Conservation (phyloP, 2,329 filamentous ascomycete genomes). For the Alternaria incomplexa region DNA sequence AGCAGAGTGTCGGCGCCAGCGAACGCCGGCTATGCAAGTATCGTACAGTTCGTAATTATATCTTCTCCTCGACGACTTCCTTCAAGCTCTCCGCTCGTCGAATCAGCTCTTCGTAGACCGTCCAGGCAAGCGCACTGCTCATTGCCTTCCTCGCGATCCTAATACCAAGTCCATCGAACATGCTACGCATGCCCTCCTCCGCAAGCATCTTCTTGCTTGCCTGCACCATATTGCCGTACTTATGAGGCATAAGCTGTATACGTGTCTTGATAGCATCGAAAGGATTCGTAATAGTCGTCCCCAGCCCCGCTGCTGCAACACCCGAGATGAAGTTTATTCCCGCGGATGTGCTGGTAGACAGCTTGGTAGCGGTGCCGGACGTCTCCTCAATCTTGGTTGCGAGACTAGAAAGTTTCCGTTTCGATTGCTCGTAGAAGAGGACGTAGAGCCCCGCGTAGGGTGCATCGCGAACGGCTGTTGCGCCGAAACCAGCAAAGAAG, state of each 20-base stretch:
- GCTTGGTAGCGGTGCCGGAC: conserved; percentile 27
- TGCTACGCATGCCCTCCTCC: conserved; percentile 78
- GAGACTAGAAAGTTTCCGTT: conserved; percentile 62
- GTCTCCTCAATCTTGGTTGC: conserved; percentile 40
- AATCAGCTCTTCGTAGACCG: conserved; percentile 92
- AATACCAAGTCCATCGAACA: conserved; percentile 85
- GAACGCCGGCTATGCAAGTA: conserved; percentile 10
- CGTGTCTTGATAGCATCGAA: conserved; percentile 97
- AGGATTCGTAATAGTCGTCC: conserved; percentile 90
- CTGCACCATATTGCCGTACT: conserved; percentile 82
- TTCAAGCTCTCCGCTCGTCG: conserved; percentile 66
- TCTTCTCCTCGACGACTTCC: conserved; percentile 35
- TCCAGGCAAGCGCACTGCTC: conserved; percentile 96
- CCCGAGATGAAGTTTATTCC: conserved; percentile 87
- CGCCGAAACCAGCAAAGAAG: conserved; percentile 93
- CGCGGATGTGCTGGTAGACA: conserved; percentile 55
- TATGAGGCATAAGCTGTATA: conserved; percentile 83
- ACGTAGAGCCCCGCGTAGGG: conserved; percentile 96
- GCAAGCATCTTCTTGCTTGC: conserved; percentile 78
- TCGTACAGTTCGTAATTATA: conserved; percentile 19
- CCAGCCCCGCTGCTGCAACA: conserved; percentile 78
- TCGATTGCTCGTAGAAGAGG: conserved; percentile 87
- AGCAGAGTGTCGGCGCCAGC: not conserved
- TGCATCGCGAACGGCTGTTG: conserved; percentile 91
- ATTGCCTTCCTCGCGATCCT: conserved; percentile 90